These are phyloP conservation scores for Pyrrhoderma noxium DNA, from an alignment of 1,284 basidiomycete species.

Conservation along the genomic window DNA sequence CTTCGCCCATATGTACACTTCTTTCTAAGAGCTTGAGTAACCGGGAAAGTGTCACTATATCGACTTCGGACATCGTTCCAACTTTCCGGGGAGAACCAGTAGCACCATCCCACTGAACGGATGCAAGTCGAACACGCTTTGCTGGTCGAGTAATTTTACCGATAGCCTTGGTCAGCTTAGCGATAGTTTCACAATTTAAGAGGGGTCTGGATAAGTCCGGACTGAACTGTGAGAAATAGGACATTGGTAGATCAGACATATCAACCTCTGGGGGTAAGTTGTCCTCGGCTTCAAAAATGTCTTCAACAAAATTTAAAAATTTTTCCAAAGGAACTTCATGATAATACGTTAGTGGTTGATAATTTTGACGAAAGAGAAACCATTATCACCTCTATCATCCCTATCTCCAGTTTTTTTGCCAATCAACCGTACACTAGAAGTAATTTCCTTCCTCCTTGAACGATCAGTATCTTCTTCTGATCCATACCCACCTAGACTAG, in stretches of 20 bases:
- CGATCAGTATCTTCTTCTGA: slow-evolving; percentile 41
- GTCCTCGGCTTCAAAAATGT: slow-evolving; percentile 88
- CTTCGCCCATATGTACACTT: slow-evolving; percentile 65
- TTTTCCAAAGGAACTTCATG: slow-evolving; percentile 64
- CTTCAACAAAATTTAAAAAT: slow-evolving; percentile 65
- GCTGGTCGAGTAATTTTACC: slow-evolving; percentile 55
- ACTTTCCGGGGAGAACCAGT: slow-evolving; percentile 37
- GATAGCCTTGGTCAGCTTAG: slow-evolving; percentile 63
- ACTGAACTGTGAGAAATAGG: slow-evolving; percentile 63
- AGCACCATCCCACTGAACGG: slow-evolving; percentile 31
- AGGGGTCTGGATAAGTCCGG: slow-evolving; percentile 50
- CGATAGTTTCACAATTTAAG: slow-evolving; percentile 51
- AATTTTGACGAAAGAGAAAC: no score
- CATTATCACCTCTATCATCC: slow-evolving; percentile 57
- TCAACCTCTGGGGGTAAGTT: slow-evolving; percentile 60
- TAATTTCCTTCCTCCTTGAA: slow-evolving; percentile 22
- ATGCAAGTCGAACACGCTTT: slow-evolving; percentile 46
- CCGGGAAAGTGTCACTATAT: slow-evolving; percentile 51
- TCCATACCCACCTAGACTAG: slow-evolving; percentile 56
- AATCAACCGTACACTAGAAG: slow-evolving; percentile 38
- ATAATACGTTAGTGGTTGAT: not conserved
- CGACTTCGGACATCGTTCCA: slow-evolving; percentile 58
- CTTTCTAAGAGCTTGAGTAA: slow-evolving; percentile 72
- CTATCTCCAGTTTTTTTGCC: slow-evolving; percentile 61
- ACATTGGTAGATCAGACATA: slow-evolving; percentile 44